Conservation (phyloP, 2,329 filamentous ascomycete species). For the Alternaria solani region DNA sequence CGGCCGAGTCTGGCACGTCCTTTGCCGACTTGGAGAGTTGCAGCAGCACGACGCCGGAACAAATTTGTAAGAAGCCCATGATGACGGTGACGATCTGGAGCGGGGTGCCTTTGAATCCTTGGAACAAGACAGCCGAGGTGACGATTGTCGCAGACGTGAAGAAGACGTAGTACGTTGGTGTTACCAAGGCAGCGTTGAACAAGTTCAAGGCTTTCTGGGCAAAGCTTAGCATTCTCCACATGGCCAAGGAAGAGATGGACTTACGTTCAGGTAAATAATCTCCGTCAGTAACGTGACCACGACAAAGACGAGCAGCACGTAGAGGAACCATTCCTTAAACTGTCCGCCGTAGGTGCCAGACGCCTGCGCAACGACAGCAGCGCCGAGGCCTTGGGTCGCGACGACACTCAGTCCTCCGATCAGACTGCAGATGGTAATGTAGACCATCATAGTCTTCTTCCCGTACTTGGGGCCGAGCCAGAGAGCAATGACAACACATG, state of each 20-base stretch:
- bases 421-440: slow-evolving; percentile 94
- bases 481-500: slow-evolving; percentile 73
- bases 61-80: slow-evolving; percentile 93
- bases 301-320: slow-evolving; percentile 90
- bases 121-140: slow-evolving; percentile 90
- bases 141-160: slow-evolving; percentile 97
- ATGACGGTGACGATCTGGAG: slow-evolving; percentile 86
- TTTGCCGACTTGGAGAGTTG: slow-evolving; percentile 99
- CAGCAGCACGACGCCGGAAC: slow-evolving; percentile 86
- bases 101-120: slow-evolving; percentile 87
- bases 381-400: slow-evolving; percentile 88
- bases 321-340: slow-evolving; percentile 98
- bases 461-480: slow-evolving; percentile 89
- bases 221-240: slow-evolving; percentile 11
- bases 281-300: slow-evolving; percentile 88
- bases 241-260: slow-evolving; percentile 49
- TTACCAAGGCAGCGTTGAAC: slow-evolving; percentile 96
- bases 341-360: slow-evolving; percentile 74
- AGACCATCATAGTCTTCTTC: slow-evolving; percentile 97
- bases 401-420: slow-evolving; percentile 95
- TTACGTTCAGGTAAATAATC: slow-evolving; percentile 93
- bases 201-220: slow-evolving; percentile 94
- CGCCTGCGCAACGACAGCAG: slow-evolving; percentile 88
- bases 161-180: slow-evolving; percentile 98
- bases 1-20: slow-evolving; percentile 90